These are phyloP conservation scores for Durio zibethinus DNA, from an alignment of 345 rosid genomes.

Conservation along the genomic window DNA sequence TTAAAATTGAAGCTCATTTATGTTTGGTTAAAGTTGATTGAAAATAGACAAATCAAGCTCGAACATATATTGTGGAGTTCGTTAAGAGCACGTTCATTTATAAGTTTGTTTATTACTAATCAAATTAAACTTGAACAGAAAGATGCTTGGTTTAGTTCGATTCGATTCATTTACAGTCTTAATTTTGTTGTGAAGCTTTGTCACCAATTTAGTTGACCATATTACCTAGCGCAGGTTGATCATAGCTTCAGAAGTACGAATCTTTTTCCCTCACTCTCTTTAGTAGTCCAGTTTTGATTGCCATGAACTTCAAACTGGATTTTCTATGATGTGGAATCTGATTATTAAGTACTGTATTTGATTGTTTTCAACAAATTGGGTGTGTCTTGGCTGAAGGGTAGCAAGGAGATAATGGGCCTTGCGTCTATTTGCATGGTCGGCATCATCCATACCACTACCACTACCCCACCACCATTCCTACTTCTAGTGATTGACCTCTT, in stretches of 20 bases:
- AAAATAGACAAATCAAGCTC: too few species aligned
- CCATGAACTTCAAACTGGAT: background rate
- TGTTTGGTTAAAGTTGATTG: too few species aligned
- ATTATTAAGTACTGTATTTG: too few species aligned
- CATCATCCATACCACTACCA: background rate
- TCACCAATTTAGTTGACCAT: background rate
- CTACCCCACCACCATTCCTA: background rate
- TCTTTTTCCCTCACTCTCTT: background rate
- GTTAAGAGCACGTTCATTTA: too few species aligned
- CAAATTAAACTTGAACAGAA: too few species aligned
- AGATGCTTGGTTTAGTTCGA: too few species aligned
- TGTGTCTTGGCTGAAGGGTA: background rate
- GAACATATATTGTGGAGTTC: too few species aligned
- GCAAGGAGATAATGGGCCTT: background rate
- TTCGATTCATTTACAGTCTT: too few species aligned
- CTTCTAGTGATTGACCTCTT: conserved; percentile 23
- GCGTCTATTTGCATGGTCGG: background rate
- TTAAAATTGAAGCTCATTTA: too few species aligned
- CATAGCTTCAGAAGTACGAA: background rate
- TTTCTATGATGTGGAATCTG: background rate
- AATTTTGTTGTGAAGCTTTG: background rate
- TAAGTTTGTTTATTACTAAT: too few species aligned
- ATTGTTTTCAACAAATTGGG: background rate
- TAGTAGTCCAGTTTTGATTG: background rate
- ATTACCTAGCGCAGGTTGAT: background rate